Evolutionary conservation across 345 rosid species (phyloP).

Genomic region (Geranium brycei): DNA sequence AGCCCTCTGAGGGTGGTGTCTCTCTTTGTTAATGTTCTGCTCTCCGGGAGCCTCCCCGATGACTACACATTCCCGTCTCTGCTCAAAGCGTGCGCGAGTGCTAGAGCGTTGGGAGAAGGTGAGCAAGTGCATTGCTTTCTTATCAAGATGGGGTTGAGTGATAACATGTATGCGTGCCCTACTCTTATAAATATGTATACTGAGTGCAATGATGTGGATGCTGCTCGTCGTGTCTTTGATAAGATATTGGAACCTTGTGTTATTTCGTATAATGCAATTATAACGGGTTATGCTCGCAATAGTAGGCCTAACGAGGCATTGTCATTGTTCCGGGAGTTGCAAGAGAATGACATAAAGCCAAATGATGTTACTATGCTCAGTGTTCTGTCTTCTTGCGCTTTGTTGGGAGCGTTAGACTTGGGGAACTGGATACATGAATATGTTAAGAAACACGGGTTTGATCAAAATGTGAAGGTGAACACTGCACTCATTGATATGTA

Average conservation of each 20-base stretch:
- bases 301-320: conserved; percentile 67
- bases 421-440: conserved; percentile 82
- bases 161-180: conserved; percentile 44
- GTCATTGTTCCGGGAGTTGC: conserved; percentile 63
- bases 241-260: conserved; percentile 46
- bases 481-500: conserved; percentile 83
- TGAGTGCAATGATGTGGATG: conserved; percentile 50
- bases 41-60: conserved; percentile 34
- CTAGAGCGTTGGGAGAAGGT: conserved; percentile 46
- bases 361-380: conserved; percentile 66
- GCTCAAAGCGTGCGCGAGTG: conserved; percentile 40
- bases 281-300: conserved; percentile 48
- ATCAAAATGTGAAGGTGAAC: conserved; percentile 48
- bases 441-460: conserved; percentile 37
- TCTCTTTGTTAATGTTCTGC: conserved; percentile 35
- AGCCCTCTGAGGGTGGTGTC: conserved; percentile 27
- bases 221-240: conserved; percentile 48
- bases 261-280: conserved; percentile 65
- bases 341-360: conserved; percentile 38
- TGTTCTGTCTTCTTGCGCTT: conserved; percentile 66
- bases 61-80: conserved; percentile 64
- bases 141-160: conserved; percentile 38
- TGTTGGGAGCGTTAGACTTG: conserved; percentile 67
- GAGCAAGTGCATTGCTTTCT: conserved; percentile 42
- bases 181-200: conserved; percentile 60